phyloP scores from a whole-genome alignment of 169 alveolate species.

The Perkinsus marinus region DNA sequence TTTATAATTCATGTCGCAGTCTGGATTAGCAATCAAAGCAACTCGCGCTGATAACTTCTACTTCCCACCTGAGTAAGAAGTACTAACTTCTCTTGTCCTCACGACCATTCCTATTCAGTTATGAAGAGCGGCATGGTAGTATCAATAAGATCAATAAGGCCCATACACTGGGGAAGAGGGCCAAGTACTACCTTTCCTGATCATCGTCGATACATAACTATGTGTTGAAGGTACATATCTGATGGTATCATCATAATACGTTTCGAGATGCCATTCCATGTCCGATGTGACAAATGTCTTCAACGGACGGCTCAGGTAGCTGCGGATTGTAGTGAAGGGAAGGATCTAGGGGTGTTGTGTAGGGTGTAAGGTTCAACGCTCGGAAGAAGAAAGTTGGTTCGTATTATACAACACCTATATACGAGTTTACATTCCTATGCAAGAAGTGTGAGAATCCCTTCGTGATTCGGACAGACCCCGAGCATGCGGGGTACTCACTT shows the following conservation, averaged over 20 bases:
- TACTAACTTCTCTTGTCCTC: neutral
- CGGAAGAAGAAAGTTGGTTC: neutral
- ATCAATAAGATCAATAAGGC: neutral
- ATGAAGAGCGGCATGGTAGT: neutral
- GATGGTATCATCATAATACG: neutral
- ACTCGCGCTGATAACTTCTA: constrained; percentile 3
- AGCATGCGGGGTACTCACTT: neutral
- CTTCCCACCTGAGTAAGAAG: neutral
- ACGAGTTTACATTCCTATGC: neutral
- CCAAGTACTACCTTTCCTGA: neutral
- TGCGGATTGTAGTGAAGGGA: neutral
- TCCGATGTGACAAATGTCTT: neutral
- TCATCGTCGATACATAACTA: neutral
- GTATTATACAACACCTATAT: neutral
- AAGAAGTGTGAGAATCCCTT: neutral
- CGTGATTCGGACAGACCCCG: neutral
- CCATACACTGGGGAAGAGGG: neutral
- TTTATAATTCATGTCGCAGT: neutral
- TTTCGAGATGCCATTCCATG: neutral
- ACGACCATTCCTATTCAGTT: neutral
- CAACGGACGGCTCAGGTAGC: neutral
- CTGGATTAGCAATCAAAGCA: neutral
- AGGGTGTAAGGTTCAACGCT: neutral
- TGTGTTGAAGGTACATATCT: neutral
- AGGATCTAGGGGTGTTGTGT: neutral